Evolutionary conservation across 2,329 filamentous ascomycete genomes (phyloP), one percentile per base, ranked within the genome.

Genomic region (Ambrosiella beaveri): DNA sequence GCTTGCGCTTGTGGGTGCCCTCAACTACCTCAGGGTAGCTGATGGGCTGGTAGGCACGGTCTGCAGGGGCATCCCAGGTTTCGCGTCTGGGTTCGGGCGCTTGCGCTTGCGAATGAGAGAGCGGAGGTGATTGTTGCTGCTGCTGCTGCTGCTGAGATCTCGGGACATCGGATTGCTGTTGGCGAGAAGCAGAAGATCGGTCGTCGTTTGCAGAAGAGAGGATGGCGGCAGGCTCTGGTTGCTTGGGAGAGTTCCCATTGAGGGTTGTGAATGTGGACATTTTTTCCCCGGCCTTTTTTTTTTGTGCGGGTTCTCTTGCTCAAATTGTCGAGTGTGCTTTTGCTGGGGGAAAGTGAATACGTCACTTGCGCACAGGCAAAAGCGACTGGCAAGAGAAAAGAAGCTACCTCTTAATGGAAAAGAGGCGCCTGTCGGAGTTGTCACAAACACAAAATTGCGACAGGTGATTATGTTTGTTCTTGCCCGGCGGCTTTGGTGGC

Each of bases 1-100:
- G 79, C 69, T 88, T 91, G 65, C 81, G 79, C 69, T 84, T 85
- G 64, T 80, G 75, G 15, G 75, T 70, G 13, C 65, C 66, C 40
- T 82, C 77, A n/a, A 67, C 65, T 38, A 58, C 56, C n/a, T 56
- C 52, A 37, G 59, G 38, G 44, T 56, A 58, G 44, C 15, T 61
- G 19, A 49, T 57, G 11, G 59, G 45, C 5, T 55, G 56, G n/a
- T 60, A 55, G 41, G 51, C 17, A 54, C 59, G 44, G 17, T 60
- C 59, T 37, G 38, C 55, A 15, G 51, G 51, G n/a, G 56, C 44
- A 55, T 60, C 59, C 55, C 59, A 60, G 55, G 55, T 37, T 37
- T 60, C 59, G 47, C 51, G 56, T 50, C 56, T 54, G 6, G 55
- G 15, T 9, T 59, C 58, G 19, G 38, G 49, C 11, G 37, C 47